Evolutionary conservation across 345 rosid species (phyloP).

Genomic region (Orychophragmus violaceus): DNA sequence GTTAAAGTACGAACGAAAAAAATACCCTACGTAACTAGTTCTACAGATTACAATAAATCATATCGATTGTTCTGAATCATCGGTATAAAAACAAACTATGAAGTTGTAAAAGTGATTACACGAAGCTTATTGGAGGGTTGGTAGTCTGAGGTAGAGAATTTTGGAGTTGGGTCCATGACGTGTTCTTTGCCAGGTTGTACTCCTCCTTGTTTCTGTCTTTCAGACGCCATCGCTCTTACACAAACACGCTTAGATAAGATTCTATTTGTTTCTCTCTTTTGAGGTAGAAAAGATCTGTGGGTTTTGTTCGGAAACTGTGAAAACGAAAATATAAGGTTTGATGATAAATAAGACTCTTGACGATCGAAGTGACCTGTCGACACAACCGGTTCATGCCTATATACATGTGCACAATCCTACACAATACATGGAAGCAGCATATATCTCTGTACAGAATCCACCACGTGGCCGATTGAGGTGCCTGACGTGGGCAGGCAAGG

Average conservation of each 20-base stretch:
- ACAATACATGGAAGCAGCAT: background rate
- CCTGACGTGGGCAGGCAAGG: background rate
- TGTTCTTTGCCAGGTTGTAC: conserved; percentile 70
- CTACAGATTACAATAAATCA: background rate
- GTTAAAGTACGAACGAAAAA: background rate
- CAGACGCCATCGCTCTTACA: conserved; percentile 33
- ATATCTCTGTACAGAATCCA: background rate
- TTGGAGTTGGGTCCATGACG: conserved; percentile 54
- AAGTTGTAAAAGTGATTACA: conserved; percentile 20
- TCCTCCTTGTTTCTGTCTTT: conserved; percentile 39
- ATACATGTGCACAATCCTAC: background rate
- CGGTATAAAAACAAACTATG: background rate
- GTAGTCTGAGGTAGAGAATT: conserved; percentile 41
- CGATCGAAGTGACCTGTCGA: background rate
- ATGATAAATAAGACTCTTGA: conserved; percentile 9
- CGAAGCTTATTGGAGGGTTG: conserved; percentile 63
- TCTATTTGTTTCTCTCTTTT: background rate
- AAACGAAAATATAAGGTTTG: background rate
- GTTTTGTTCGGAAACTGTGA: conserved; percentile 8
- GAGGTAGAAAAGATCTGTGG: background rate
- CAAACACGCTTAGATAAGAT: conserved; percentile 43
- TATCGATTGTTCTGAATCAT: background rate
- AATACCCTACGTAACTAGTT: background rate
- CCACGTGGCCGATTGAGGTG: background rate
- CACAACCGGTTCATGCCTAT: conserved; percentile 9